These are phyloP conservation scores for Fennellomyces sp. DNA, from an alignment of 371 early-diverging fungal species.

Conservation along the genomic window DNA sequence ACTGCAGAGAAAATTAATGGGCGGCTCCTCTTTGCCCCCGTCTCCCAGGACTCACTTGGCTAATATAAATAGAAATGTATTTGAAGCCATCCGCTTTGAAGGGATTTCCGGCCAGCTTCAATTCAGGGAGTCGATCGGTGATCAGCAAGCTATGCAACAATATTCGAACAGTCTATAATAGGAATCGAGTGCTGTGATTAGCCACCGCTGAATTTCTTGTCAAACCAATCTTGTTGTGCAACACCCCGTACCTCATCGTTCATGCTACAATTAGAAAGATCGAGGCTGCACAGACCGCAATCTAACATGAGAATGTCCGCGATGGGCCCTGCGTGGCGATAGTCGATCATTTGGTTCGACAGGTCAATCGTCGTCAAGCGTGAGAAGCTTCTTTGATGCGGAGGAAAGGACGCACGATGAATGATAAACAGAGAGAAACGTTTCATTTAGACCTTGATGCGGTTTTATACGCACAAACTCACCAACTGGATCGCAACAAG, in stretches of 20 bases:
- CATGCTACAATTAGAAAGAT: slow-evolving; percentile 36
- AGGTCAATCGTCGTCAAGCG: slow-evolving; percentile 46
- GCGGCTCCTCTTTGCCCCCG: no score
- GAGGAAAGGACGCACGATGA: no score
- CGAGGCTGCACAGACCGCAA: slow-evolving; percentile 26
- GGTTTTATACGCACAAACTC: no score
- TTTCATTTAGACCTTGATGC: not conserved
- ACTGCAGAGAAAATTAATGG: slow-evolving; percentile 23
- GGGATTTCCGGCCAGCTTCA: slow-evolving; percentile 34
- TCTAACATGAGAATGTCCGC: slow-evolving; percentile 51
- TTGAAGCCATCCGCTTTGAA: slow-evolving; percentile 45
- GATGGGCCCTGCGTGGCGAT: slow-evolving; percentile 56
- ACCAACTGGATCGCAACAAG: slow-evolving; percentile 27
- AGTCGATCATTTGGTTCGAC: slow-evolving; percentile 39
- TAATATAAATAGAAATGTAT: slow-evolving; percentile 49
- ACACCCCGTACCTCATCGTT: slow-evolving; percentile 31
- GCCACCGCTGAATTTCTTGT: not conserved
- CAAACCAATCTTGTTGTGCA: not conserved
- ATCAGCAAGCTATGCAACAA: slow-evolving; percentile 43
- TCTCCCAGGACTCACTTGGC: no score
- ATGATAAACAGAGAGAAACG: not conserved
- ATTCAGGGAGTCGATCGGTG: slow-evolving; percentile 27
- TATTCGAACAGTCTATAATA: slow-evolving; percentile 36
- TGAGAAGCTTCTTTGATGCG: slow-evolving; percentile 17
- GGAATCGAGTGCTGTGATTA: not conserved